Evolutionary conservation across 1,284 basidiomycete genomes (phyloP).

Genomic region (Cryptococcus jaspeensis): DNA sequence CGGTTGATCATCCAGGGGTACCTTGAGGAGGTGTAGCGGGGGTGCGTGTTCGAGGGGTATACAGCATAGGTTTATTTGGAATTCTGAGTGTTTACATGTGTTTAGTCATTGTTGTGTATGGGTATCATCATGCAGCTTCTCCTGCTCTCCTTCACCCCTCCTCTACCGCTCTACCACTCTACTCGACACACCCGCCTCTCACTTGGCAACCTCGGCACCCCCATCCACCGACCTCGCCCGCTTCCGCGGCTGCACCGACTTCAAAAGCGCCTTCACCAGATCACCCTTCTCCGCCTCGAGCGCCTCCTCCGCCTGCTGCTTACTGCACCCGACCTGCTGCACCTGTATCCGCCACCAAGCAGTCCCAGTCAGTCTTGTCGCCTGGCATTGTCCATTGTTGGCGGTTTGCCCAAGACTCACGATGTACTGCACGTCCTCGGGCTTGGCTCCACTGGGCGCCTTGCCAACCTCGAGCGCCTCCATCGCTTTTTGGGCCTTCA

Average conservation of each 20-base stretch:
- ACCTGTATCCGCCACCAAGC: conserved; percentile 17
- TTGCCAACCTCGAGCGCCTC: conserved; percentile 35
- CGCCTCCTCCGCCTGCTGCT: conserved; percentile 33
- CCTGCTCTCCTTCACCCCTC: neutral
- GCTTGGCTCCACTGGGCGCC: conserved; percentile 19
- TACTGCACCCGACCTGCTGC: conserved; percentile 33
- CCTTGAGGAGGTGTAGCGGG: conserved; percentile 62
- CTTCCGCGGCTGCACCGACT: conserved; percentile 28
- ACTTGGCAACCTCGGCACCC: conserved; percentile 17
- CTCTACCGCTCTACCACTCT: neutral
- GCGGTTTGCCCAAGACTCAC: conserved; percentile 28
- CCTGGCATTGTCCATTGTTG: neutral
- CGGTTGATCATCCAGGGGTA: conserved; percentile 88
- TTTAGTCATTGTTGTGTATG: no score
- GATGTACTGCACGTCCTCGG: conserved; percentile 40
- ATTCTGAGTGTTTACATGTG: neutral
- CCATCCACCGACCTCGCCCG: conserved; percentile 28
- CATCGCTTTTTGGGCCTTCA: conserved; percentile 43
- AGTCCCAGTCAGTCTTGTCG: no score
- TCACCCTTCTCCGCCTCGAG: conserved; percentile 38
- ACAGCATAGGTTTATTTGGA: neutral
- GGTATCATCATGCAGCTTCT: neutral
- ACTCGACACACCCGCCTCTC: neutral
- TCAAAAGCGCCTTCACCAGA: conserved; percentile 40
- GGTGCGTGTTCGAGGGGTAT: neutral